Evolutionary conservation across 2,329 filamentous ascomycete genomes (phyloP).

Genomic region (Mollisiaceae sp.): DNA sequence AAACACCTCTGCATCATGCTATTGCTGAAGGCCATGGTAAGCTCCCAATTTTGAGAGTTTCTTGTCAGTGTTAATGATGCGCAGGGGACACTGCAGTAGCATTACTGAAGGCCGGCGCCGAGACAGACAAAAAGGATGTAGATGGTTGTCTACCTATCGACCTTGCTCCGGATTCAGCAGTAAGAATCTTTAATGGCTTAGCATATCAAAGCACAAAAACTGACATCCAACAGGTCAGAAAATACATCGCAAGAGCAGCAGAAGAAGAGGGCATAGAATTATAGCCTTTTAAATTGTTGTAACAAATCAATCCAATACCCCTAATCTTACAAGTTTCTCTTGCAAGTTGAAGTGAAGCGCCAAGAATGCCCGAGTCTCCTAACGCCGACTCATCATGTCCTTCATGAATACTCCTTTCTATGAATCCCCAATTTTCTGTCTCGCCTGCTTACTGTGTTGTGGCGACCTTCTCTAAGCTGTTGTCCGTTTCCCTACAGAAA

Average conservation of each 20-base stretch:
- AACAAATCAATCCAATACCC: constrained; percentile 7
- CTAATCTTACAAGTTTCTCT: constrained; percentile 1
- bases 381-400: constrained; percentile 1
- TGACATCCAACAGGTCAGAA: constrained; percentile 60
- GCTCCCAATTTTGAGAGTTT: constrained; percentile 31
- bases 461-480: not conserved
- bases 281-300: constrained; percentile 19
- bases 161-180: constrained; percentile 84
- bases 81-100: constrained; percentile 78
- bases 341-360: constrained; percentile 10
- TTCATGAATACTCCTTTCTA: not conserved
- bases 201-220: not conserved
- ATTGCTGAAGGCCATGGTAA: constrained; percentile 75
- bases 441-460: not conserved
- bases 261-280: constrained; percentile 84
- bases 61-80: not conserved
- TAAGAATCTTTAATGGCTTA: constrained; percentile 47
- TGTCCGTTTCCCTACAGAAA: not conserved
- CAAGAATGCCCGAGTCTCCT: constrained; percentile 16
- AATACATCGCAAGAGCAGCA: constrained; percentile 77
- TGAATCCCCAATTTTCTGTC: not conserved
- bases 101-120: constrained; percentile 83
- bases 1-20: constrained; percentile 89
- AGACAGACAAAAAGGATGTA: constrained; percentile 75
- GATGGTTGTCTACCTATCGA: constrained; percentile 78